Evolutionary conservation across 768 basidiomycete genomes (phyloP).

Genomic region (Psilocybe azurescens): DNA sequence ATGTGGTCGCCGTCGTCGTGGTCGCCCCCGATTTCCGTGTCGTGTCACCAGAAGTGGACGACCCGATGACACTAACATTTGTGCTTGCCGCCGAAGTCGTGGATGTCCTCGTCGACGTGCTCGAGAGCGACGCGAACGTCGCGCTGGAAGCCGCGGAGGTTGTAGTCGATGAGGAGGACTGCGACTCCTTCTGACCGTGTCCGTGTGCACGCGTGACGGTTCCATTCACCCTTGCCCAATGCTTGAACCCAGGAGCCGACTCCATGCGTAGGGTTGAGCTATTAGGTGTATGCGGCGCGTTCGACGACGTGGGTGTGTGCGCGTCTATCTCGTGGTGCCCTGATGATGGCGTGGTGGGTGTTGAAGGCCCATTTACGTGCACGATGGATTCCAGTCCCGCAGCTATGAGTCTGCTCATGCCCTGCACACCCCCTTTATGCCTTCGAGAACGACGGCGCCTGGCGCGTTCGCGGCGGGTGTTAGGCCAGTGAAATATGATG

Average conservation of each 20-base stretch:
- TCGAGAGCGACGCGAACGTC: constrained; percentile 15
- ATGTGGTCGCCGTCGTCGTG: not conserved
- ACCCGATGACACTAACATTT: constrained; percentile 4
- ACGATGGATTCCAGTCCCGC: constrained; percentile 41
- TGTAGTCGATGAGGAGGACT: constrained; percentile 23
- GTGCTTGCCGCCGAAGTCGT: constrained; percentile 13
- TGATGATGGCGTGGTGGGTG: not conserved
- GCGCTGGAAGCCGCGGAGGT: constrained; percentile 12
- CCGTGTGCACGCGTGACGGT: constrained; percentile 12
- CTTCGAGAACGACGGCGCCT: constrained; percentile 51
- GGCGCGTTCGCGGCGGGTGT: constrained; percentile 24
- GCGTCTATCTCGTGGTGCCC: not conserved
- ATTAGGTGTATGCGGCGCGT: too few relatives aligned
- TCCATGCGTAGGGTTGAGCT: too few relatives aligned
- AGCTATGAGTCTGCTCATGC: constrained; percentile 59
- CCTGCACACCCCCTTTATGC: constrained; percentile 70
- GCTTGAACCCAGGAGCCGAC: not conserved
- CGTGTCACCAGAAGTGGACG: constrained; percentile 10
- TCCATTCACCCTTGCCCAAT: not conserved
- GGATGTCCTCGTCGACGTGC: constrained; percentile 13
- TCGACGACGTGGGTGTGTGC: too few relatives aligned
- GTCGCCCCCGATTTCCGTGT: not conserved
- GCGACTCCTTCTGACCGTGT: constrained; percentile 27
- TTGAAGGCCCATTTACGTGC: constrained; percentile 12
- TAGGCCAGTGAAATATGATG: constrained; percentile 5